Conservation (phyloP, 257 asterid genomes). For the Nyctanthes arbortristis region DNA sequence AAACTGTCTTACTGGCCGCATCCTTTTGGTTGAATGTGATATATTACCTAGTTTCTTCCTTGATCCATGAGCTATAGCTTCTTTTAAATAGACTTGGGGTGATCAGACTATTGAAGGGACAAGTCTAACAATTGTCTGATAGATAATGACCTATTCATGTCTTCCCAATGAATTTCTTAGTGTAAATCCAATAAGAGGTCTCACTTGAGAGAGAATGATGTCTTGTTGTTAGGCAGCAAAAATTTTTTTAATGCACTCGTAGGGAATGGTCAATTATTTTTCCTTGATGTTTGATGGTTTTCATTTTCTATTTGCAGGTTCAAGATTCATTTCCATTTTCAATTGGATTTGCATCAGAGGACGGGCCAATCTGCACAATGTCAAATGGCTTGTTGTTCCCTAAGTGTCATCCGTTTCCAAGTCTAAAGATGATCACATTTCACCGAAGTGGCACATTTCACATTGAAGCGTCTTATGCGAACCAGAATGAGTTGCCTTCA, state of each 20-base stretch:
- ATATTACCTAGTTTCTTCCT: slow-evolving; percentile 8
- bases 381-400: slow-evolving; percentile 61
- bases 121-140: slow-evolving; percentile 9
- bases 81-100: not conserved
- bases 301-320: slow-evolving; percentile 58
- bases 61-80: not conserved
- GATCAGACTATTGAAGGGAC: not conserved
- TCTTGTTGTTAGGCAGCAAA: slow-evolving; percentile 14
- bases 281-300: slow-evolving; percentile 15
- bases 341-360: slow-evolving; percentile 70
- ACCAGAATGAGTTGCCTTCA: slow-evolving; percentile 74
- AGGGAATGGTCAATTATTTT: slow-evolving; percentile 2
- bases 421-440: slow-evolving; percentile 65
- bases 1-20: not conserved
- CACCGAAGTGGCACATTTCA: slow-evolving; percentile 62
- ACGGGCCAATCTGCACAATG: slow-evolving; percentile 48
- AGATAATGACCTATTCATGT: slow-evolving; percentile 4
- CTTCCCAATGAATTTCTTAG: slow-evolving; percentile 10
- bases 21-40: not conserved
- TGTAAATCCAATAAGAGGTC: not conserved
- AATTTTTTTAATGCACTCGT: not conserved
- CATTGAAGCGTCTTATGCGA: slow-evolving; percentile 66
- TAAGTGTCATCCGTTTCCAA: slow-evolving; percentile 70
- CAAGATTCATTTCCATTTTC: slow-evolving; percentile 91
- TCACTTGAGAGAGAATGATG: slow-evolving; percentile 9